These are phyloP conservation scores for Lupinus albus DNA, from an alignment of 306 rosid species.

Conservation along the genomic window DNA sequence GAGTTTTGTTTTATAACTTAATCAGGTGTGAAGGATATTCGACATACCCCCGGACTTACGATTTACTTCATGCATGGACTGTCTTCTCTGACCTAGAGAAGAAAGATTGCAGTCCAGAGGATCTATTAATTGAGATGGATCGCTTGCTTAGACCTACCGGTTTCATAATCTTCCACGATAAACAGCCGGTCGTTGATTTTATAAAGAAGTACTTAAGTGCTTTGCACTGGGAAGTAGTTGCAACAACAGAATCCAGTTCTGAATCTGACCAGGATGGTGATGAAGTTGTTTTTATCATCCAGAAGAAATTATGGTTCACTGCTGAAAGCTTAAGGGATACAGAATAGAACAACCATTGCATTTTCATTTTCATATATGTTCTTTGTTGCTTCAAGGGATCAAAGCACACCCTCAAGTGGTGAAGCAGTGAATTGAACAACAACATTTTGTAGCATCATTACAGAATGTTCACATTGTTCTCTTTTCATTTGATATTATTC, in stretches of 20 bases:
- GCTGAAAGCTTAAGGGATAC: constrained; percentile 64
- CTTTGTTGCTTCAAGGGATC: constrained; percentile 55
- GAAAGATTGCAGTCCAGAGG: constrained; percentile 75
- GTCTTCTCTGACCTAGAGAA: constrained; percentile 77
- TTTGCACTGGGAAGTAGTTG: constrained; percentile 93
- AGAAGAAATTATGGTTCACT: constrained; percentile 90
- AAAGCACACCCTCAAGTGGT: constrained; percentile 47
- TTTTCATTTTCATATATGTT: constrained; percentile 35
- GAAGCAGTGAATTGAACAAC: constrained; percentile 44
- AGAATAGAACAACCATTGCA: constrained; percentile 54
- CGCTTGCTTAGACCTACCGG: constrained; percentile 87
- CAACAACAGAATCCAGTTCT: constrained; percentile 54
- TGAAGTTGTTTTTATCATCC: constrained; percentile 64
- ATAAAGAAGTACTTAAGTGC: constrained; percentile 67
- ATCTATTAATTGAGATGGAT: constrained; percentile 87
- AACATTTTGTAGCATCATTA: constrained; percentile 58
- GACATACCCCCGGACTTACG: constrained; percentile 92
- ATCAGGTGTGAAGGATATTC: constrained; percentile 89
- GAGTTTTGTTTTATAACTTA: constrained; percentile 36
- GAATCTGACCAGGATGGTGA: constrained; percentile 65
- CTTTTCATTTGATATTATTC: constrained; percentile 32
- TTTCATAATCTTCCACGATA: constrained; percentile 70
- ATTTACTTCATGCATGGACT: constrained; percentile 84
- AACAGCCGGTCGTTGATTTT: constrained; percentile 66
- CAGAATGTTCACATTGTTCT: constrained; percentile 30